These are phyloP conservation scores for Pulveroboletus frians DNA, from an alignment of 768 basidiomycete species.

Conservation along the genomic window DNA sequence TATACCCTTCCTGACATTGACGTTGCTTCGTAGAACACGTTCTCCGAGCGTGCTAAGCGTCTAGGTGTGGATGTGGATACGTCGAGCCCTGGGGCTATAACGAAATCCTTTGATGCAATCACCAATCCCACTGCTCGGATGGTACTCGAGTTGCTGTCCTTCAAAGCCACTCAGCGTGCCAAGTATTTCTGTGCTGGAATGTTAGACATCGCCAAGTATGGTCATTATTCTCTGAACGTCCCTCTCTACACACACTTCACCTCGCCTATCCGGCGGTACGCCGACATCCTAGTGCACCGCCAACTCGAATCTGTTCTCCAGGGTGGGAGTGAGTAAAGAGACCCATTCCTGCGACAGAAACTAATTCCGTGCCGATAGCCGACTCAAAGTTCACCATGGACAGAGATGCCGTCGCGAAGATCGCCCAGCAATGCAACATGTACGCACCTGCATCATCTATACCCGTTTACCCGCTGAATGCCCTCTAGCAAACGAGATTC, in stretches of 20 bases:
- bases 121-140: conserved; percentile 66
- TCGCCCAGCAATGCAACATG: conserved; percentile 98
- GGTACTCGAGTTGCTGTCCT: conserved; percentile 77
- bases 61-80: conserved; percentile 81
- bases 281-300: conserved; percentile 92
- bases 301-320: conserved; percentile 88
- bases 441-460: conserved; percentile 34
- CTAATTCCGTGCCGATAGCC: conserved; percentile 26
- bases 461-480: conserved; percentile 3
- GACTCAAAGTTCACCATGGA: conserved; percentile 96
- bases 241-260: conserved; percentile 95
- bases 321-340: conserved; percentile 48
- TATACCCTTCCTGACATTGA: conserved; percentile 1
- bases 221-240: conserved; percentile 84
- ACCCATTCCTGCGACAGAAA: not conserved
- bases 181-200: conserved; percentile 99
- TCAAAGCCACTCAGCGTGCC: conserved; percentile 90
- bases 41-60: conserved; percentile 75
- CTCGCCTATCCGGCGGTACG: conserved; percentile 88
- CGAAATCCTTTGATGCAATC: conserved; percentile 77
- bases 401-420: conserved; percentile 94
- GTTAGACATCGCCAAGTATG: conserved; percentile 98
- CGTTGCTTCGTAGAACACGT: conserved; percentile 50
- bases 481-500: conserved; percentile 78
- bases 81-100: conserved; percentile 72